Percentiles rank a stretch among this genome's conserved stretches.
phyloP scores from a whole-genome alignment of 2,329 filamentous ascomycete genomes.

The Aspergillus carbonarius region DNA sequence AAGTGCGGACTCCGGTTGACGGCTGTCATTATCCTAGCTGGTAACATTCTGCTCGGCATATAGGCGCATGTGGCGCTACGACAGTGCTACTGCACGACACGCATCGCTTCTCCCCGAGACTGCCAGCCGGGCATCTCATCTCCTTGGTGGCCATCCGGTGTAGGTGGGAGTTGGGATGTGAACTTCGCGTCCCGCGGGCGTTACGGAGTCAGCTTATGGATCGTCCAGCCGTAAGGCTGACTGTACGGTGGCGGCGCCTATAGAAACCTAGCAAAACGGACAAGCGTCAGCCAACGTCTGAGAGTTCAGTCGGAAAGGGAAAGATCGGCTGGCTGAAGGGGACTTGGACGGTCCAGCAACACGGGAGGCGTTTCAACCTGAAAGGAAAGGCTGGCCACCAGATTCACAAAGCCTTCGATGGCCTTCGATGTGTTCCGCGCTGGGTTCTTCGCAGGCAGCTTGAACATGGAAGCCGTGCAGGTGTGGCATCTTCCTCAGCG shows the following conservation, averaged over 20 bases:
- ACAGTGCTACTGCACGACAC: not conserved
- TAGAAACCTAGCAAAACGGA: not conserved
- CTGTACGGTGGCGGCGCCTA: not conserved
- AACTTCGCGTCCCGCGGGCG: not conserved
- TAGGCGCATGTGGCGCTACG: not conserved
- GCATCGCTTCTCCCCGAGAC: not conserved
- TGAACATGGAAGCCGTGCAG: not conserved
- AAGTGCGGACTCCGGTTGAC: not conserved
- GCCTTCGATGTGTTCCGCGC: not conserved
- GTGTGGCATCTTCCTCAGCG: not conserved
- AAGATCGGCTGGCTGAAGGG: not conserved
- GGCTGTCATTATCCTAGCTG: not conserved
- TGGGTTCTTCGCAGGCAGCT: not conserved
- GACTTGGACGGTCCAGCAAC: not conserved
- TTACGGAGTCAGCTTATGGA: not conserved
- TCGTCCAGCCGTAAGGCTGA: not conserved
- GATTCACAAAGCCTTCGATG: not conserved
- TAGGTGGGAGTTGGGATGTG: not conserved
- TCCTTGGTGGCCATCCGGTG: not conserved
- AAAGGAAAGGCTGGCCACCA: not conserved
- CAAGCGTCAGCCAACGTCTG: not conserved
- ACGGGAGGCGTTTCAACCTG: not conserved
- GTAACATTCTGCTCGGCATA: not conserved
- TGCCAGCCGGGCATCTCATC: not conserved
- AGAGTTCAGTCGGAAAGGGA: not conserved